A percentile compares a stretch with the other conserved stretches of the same genome.
Evolutionary conservation across 2,329 filamentous ascomycete genomes (phyloP).

Genomic region (Neocatenulostroma microsporum): DNA sequence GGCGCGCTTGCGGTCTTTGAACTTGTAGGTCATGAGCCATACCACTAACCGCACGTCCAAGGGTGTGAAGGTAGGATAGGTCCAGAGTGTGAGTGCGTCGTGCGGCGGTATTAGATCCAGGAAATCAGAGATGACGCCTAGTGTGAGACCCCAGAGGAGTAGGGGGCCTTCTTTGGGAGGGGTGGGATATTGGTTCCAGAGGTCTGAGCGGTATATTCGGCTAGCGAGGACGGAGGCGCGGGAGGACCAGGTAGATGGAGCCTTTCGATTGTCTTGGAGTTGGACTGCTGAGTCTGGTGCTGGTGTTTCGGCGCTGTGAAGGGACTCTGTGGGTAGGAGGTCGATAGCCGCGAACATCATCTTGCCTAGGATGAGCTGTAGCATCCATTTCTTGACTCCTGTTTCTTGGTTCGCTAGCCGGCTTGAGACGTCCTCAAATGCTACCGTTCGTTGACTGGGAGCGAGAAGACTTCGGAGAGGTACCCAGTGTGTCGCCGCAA

Average conservation of each 20-base stretch:
- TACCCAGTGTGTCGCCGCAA: conserved; percentile 63
- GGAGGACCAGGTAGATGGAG: conserved; percentile 12
- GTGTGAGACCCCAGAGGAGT: conserved; percentile 60
- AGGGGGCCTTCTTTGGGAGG: conserved; percentile 41
- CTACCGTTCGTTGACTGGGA: conserved; percentile 52
- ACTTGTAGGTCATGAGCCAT: conserved; percentile 51
- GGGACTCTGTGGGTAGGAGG: conserved; percentile 54
- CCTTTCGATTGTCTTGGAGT: conserved; percentile 22
- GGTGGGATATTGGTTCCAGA: conserved; percentile 25
- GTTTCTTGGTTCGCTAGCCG: conserved; percentile 52
- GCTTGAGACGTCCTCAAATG: conserved; percentile 57
- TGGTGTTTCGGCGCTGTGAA: conserved; percentile 45
- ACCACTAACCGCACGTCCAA: conserved; percentile 54
- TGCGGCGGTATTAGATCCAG: conserved; percentile 58
- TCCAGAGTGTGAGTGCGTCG: conserved; percentile 55
- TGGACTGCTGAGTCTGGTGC: conserved; percentile 13
- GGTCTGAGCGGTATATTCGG: conserved; percentile 18
- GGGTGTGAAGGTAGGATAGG: conserved; percentile 60
- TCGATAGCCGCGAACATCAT: conserved; percentile 62
- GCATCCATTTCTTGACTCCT: conserved; percentile 46
- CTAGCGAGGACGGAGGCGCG: conserved; percentile 11
- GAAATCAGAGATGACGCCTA: conserved; percentile 61
- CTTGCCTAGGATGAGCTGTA: conserved; percentile 52
- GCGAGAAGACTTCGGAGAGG: conserved; percentile 55
- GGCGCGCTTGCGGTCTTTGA: conserved; percentile 45